Conservation (phyloP, 164 flowering plant genomes). For the Nymphaea colorata region DNA sequence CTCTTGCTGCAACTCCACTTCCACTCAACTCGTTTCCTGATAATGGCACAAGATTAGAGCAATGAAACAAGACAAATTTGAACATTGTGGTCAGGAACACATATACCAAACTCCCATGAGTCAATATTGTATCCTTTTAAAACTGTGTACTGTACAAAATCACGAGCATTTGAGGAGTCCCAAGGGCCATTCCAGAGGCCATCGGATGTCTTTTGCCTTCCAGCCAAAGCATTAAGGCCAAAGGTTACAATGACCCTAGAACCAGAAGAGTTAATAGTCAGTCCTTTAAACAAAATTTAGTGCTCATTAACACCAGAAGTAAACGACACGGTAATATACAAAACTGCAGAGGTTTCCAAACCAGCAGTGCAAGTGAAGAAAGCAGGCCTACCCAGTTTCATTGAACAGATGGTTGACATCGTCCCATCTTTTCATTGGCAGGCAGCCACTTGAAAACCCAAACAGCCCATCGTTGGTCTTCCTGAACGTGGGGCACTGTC, state of each 20-base stretch:
- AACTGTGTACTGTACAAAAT: slow-evolving; percentile 5
- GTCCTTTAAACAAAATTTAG: background rate
- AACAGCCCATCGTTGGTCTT: slow-evolving; percentile 48
- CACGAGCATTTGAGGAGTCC: slow-evolving; percentile 6
- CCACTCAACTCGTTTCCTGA: slow-evolving; percentile 74
- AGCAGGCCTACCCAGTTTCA: slow-evolving; percentile 45
- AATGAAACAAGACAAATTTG: background rate
- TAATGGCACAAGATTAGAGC: background rate
- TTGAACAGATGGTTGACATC: slow-evolving; percentile 56
- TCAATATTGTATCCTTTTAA: slow-evolving; percentile 4
- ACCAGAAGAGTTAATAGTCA: background rate
- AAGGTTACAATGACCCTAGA: slow-evolving; percentile 10
- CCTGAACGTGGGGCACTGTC: slow-evolving; percentile 60
- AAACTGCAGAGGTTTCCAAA: no score
- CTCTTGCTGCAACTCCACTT: slow-evolving; percentile 48
- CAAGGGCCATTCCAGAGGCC: slow-evolving; percentile 9
- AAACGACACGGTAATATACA: no score
- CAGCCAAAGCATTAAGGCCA: slow-evolving; percentile 13
- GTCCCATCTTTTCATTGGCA: slow-evolving; percentile 71
- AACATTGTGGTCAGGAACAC: background rate
- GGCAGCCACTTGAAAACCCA: slow-evolving; percentile 81
- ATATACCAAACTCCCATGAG: slow-evolving; percentile 8
- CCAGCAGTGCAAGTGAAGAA: no score
- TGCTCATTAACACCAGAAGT: no score
- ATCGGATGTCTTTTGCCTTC: slow-evolving; percentile 3